These are phyloP conservation scores for Penicillium macrosclerotiorum DNA, from an alignment of 495 filamentous ascomycete genomes.

Conservation along the genomic window DNA sequence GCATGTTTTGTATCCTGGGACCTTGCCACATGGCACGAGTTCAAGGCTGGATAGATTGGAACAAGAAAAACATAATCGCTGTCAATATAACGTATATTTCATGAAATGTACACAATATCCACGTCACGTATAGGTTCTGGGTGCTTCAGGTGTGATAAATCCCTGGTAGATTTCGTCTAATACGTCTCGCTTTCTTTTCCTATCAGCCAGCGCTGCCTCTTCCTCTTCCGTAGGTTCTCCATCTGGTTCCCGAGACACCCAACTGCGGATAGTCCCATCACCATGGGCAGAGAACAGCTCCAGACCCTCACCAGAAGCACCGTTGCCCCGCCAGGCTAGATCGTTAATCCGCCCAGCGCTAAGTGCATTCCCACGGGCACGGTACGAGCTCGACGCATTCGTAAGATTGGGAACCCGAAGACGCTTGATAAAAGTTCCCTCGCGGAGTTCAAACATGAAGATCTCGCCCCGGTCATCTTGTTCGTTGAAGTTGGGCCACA, in stretches of 20 bases:
- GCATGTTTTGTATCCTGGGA: too few species aligned
- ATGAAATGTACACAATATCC: not conserved
- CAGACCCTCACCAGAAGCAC: constrained; percentile 42
- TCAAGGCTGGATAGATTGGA: too few species aligned
- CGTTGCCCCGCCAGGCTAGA: constrained; percentile 66
- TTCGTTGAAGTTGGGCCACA: constrained; percentile 70
- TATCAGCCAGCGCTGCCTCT: constrained; percentile 34
- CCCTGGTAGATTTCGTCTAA: constrained; percentile 47
- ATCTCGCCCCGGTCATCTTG: constrained; percentile 60
- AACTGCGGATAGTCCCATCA: constrained; percentile 49
- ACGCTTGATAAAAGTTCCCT: constrained; percentile 69
- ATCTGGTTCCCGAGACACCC: constrained; percentile 56
- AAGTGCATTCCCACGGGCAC: constrained; percentile 32
- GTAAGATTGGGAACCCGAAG: constrained; percentile 60
- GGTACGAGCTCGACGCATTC: constrained; percentile 31
- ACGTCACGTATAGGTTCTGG: constrained; percentile 9
- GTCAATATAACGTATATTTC: not conserved
- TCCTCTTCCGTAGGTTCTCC: constrained; percentile 49
- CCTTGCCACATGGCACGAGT: too few species aligned
- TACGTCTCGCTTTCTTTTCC: constrained; percentile 52
- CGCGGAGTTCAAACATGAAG: constrained; percentile 69
- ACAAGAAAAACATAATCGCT: not conserved
- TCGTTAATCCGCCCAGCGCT: constrained; percentile 61
- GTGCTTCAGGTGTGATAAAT: constrained; percentile 22
- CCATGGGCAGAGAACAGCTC: constrained; percentile 55